These are phyloP conservation scores for Claviceps fusiformis DNA, from an alignment of 2,329 filamentous ascomycete genomes.

Conservation along the genomic window DNA sequence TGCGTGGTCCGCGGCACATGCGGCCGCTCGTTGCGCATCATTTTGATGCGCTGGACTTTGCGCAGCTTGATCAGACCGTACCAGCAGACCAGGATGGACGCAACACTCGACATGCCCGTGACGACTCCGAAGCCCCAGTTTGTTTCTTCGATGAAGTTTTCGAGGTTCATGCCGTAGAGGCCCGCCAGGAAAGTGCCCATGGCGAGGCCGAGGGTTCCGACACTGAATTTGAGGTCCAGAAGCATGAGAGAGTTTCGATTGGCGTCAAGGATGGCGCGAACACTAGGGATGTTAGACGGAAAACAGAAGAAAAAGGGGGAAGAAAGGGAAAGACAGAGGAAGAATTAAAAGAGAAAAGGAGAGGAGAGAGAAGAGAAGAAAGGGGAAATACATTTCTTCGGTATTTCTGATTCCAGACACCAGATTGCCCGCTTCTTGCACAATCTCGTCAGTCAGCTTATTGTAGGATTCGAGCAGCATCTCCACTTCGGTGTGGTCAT, in stretches of 20 bases:
- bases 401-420: conserved; percentile 94
- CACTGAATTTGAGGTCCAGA: conserved; percentile 88
- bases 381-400: conserved; percentile 66
- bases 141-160: conserved; percentile 95
- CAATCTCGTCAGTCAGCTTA: conserved; percentile 95
- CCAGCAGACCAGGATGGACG: conserved; percentile 64
- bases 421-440: conserved; percentile 84
- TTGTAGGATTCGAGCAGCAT: conserved; percentile 95
- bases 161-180: conserved; percentile 99
- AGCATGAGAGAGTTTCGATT: conserved; percentile 98
- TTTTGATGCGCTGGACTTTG: conserved; percentile 75
- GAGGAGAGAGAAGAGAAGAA: neutral
- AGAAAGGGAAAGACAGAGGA: neutral
- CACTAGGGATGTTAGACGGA: conserved; percentile 35
- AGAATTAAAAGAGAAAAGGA: neutral
- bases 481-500: conserved; percentile 93
- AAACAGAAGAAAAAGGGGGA: neutral
- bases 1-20: conserved; percentile 25
- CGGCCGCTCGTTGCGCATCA: conserved; percentile 43
- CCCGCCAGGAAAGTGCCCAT: conserved; percentile 91
- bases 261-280: conserved; percentile 92
- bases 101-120: conserved; percentile 53
- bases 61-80: conserved; percentile 76
- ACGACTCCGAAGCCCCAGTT: conserved; percentile 73
- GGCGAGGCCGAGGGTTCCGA: conserved; percentile 86